Percentiles rank a stretch among this genome's conserved stretches.
Evolutionary conservation across 2,329 filamentous ascomycete species (phyloP).

Genomic region (Penicillium olsonii): DNA sequence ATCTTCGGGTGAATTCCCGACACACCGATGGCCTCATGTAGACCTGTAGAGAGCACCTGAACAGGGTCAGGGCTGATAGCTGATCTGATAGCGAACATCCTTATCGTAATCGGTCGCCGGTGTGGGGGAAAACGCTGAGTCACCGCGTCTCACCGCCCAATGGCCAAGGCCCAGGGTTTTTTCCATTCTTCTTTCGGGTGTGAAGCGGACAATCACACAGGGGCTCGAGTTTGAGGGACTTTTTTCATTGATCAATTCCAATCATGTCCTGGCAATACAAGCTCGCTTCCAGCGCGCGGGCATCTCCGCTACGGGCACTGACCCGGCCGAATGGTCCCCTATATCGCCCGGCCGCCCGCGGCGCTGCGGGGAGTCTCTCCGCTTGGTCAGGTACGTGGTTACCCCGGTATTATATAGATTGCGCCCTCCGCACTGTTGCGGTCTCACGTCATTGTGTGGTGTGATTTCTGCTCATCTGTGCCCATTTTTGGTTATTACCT

Average conservation of each 20-base stretch:
- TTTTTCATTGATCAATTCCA: conserved; percentile 6
- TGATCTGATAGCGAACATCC: neutral
- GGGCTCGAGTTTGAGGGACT: conserved; percentile 5
- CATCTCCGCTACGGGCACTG: conserved; percentile 32
- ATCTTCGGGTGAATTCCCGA: neutral
- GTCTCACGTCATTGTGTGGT: neutral
- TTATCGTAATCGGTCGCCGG: conserved; percentile 4
- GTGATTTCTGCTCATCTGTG: neutral
- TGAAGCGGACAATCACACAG: conserved; percentile 6
- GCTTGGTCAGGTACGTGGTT: conserved; percentile 31
- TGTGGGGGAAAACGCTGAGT: conserved; percentile 25
- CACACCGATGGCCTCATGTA: neutral
- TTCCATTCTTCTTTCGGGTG: conserved; percentile 14
- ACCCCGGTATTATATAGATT: conserved; percentile 18
- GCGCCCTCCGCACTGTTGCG: conserved; percentile 1
- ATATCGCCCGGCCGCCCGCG: conserved; percentile 24
- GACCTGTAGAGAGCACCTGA: too few species aligned
- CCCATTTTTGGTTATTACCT: conserved; percentile 3
- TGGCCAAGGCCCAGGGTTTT: conserved; percentile 9
- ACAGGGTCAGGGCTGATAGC: too few species aligned
- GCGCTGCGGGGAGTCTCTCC: conserved; percentile 24
- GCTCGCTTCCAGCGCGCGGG: conserved; percentile 32
- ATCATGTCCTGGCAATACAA: conserved; percentile 35
- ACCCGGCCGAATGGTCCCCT: conserved; percentile 33
- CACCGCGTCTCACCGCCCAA: conserved; percentile 25